Evolutionary conservation across 2,329 filamentous ascomycete genomes (phyloP).

Genomic region (Anthostomella pinea): DNA sequence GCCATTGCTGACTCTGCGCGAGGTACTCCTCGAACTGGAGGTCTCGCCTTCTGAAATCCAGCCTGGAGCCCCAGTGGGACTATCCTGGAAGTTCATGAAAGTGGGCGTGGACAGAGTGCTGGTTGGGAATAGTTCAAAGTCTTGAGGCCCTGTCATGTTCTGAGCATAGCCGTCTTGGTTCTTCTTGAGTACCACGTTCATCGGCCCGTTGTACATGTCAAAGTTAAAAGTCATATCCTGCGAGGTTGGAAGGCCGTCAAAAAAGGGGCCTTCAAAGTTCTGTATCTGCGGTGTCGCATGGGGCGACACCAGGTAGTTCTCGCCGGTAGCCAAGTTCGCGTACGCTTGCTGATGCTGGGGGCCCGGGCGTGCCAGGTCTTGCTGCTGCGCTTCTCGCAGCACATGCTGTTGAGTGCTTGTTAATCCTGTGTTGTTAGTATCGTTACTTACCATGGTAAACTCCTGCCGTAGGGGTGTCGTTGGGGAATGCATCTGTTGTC

Average conservation of each 20-base stretch:
- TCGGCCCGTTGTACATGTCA: slow-evolving; percentile 43
- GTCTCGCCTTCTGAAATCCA: slow-evolving; percentile 53
- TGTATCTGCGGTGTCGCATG: slow-evolving; percentile 53
- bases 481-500: slow-evolving; percentile 43
- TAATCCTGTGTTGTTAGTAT: slow-evolving; percentile 56
- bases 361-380: slow-evolving; percentile 79
- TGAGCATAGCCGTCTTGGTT: slow-evolving; percentile 42
- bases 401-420: slow-evolving; percentile 67
- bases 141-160: slow-evolving; percentile 42
- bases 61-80: slow-evolving; percentile 39
- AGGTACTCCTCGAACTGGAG: slow-evolving; percentile 39
- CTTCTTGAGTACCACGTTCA: slow-evolving; percentile 47
- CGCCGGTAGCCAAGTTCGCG: slow-evolving; percentile 40
- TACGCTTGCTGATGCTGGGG: slow-evolving; percentile 41
- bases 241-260: slow-evolving; percentile 32
- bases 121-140: slow-evolving; percentile 49
- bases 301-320: slow-evolving; percentile 57
- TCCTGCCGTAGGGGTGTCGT: slow-evolving; percentile 41
- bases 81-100: slow-evolving; percentile 50
- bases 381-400: slow-evolving; percentile 88
- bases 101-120: slow-evolving; percentile 48
- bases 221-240: slow-evolving; percentile 42
- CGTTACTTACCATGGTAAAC: slow-evolving; percentile 50
- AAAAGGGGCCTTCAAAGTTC: slow-evolving; percentile 49
- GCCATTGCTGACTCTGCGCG: slow-evolving; percentile 56